Conservation (phyloP, 257 asterid genomes). For the Mentha longifolia region DNA sequence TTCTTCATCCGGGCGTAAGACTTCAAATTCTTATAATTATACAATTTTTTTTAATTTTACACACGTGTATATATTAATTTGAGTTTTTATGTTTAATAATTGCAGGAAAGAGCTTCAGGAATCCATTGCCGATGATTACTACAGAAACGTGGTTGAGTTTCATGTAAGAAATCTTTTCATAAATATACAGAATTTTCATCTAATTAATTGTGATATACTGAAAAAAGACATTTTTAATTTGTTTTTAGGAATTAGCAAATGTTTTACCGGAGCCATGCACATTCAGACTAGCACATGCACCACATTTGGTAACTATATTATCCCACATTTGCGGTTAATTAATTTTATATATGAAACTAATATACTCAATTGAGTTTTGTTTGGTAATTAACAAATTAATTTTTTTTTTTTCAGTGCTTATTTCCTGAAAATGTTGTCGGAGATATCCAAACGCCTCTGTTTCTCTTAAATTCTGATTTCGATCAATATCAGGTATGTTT, state of each 20-base stretch:
- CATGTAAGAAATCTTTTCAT: not conserved
- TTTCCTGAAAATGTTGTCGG: slow-evolving; percentile 35
- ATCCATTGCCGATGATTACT: not conserved
- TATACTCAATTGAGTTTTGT: too few species aligned
- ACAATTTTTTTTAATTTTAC: too few species aligned
- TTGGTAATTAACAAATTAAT: too few species aligned
- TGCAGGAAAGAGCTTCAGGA: slow-evolving; percentile 34
- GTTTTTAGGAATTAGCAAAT: slow-evolving; percentile 8
- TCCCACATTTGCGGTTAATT: too few species aligned
- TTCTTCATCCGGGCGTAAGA: slow-evolving; percentile 47
- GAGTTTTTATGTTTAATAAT: not conserved
- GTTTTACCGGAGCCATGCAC: slow-evolving; percentile 38
- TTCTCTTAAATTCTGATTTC: slow-evolving; percentile 30
- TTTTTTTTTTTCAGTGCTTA: slow-evolving; percentile 35
- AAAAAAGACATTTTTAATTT: not conserved
- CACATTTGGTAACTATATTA: slow-evolving; percentile 32
- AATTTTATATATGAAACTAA: too few species aligned
- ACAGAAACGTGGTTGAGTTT: not conserved
- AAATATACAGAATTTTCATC: too few species aligned
- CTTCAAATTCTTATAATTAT: not conserved
- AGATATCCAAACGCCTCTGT: slow-evolving; percentile 35
- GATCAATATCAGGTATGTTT: slow-evolving; percentile 37
- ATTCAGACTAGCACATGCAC: not conserved
- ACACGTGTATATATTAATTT: too few species aligned
- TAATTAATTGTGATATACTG: not conserved